These are phyloP conservation scores for Hanseniaspora guilliermondii DNA, from an alignment of 805 yeast species.

Conservation along the genomic window DNA sequence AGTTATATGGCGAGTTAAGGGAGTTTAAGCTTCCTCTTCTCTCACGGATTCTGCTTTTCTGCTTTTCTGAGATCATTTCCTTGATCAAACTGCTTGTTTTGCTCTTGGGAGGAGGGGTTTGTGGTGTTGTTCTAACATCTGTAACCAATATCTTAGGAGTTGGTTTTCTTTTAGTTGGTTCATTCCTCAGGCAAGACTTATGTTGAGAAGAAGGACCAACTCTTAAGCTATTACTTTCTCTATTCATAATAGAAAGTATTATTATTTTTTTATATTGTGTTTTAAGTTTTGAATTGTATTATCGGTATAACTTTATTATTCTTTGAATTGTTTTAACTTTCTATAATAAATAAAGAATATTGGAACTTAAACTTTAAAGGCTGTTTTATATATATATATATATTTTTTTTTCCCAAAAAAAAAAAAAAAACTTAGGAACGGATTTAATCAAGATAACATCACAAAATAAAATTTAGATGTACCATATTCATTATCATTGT, in stretches of 20 bases:
- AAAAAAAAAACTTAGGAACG: too few species aligned
- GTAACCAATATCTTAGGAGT: conserved; percentile 7
- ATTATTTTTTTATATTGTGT: not conserved
- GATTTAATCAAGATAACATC: too few species aligned
- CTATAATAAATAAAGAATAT: too few species aligned
- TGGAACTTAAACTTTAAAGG: too few species aligned
- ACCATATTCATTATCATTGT: too few species aligned
- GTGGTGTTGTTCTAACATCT: conserved; percentile 1
- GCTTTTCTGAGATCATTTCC: conserved; percentile 9
- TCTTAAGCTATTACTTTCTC: not conserved
- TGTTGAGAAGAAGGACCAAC: not conserved
- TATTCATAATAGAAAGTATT: not conserved
- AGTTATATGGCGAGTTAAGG: not conserved
- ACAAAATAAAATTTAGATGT: too few species aligned
- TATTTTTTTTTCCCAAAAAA: too few species aligned
- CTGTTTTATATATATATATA: too few species aligned
- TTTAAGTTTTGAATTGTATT: too few species aligned
- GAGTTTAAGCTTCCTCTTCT: not conserved
- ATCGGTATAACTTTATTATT: too few species aligned
- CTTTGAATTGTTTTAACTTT: too few species aligned
- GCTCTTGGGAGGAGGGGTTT: not conserved
- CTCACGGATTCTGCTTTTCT: not conserved
- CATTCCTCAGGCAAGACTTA: not conserved
- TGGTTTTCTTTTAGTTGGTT: not conserved
- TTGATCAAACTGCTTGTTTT: conserved; percentile 9